Base-by-base conservation (phyloP, 768 basidiomycete species). In the Hypsizygus marmoreus region DNA sequence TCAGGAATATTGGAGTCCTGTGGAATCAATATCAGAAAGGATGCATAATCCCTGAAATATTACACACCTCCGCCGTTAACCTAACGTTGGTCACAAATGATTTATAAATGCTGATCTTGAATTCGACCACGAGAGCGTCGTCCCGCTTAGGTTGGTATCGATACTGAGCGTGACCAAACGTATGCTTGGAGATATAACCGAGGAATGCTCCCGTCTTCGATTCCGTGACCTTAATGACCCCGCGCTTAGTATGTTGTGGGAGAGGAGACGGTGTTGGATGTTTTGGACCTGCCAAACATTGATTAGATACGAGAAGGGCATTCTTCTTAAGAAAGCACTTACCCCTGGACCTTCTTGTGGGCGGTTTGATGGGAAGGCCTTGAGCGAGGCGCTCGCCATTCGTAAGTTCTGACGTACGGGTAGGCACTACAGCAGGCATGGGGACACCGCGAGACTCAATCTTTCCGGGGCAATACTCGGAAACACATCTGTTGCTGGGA, bases 371-470 rank as follows among this genome's bases (percentile, higher is more conserved):
- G 16, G 59, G 59, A 2, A 64, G 40, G 29, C 56, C 57, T n/a
- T 53, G 58, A 26, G 49, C 75, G 33, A 64, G 51, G 14, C 62
- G 53, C 45, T 64, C 42, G 12, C 36, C 59, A 45, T 64, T 64
- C 14, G 59, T 59, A n/a, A 61, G 28, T 6, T 29, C 24, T 22
- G 14, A 30, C 1, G n/a, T 17, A 11, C 17, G 20, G 29, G 29
- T 19, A 13, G 48, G n/a, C 6, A 23, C 8, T 4, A 12, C 22
- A 17, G 9, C 22, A 14, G 1, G 6, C 10, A 13, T 7, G 38
- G 6, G 22, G 13, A 7, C 7, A 16, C 7, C 13, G 38, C 4
- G 13, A 24, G 12, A 17, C 4, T 40, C 26, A 29, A 40, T 25
- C 4, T 25, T 7, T 11, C 16, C 17, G 26, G 26, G 4, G 16